Conservation (phyloP, 179 eudicot species). For the Heliamphora pulchella region DNA sequence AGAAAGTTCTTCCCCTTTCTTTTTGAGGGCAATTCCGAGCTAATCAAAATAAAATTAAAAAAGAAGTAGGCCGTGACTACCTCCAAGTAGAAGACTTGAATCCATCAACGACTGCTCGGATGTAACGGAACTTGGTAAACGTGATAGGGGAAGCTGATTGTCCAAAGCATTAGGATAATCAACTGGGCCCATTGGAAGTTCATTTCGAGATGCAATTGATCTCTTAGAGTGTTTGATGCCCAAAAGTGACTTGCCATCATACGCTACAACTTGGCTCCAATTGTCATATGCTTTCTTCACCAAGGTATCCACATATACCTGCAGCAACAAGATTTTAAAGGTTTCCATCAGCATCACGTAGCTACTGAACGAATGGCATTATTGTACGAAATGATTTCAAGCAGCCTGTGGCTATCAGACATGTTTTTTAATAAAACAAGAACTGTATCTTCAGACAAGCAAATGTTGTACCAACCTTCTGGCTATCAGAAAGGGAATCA, state of each 20-base stretch:
- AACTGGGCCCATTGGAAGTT: constrained; percentile 33
- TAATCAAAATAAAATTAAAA: too few species aligned
- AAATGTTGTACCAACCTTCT: constrained; percentile 58
- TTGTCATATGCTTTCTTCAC: constrained; percentile 95
- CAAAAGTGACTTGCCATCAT: constrained; percentile 79
- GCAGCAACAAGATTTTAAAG: constrained; percentile 15
- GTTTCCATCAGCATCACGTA: not conserved
- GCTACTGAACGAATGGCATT: not conserved
- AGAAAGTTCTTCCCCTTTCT: too few species aligned
- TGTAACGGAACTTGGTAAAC: constrained; percentile 38
- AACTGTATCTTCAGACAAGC: not conserved
- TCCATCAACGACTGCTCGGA: constrained; percentile 43
- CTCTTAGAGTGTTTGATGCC: constrained; percentile 53
- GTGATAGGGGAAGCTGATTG: constrained; percentile 42
- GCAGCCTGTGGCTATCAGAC: not conserved
- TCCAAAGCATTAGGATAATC: constrained; percentile 44
- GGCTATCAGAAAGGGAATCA: constrained; percentile 74
- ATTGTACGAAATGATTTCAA: not conserved
- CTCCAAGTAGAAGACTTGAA: constrained; percentile 42
- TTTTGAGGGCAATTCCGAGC: too few species aligned
- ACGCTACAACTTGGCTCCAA: constrained; percentile 88
- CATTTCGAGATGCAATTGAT: constrained; percentile 42
- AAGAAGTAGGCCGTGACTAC: constrained; percentile 28
- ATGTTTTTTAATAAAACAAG: not conserved
- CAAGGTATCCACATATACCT: constrained; percentile 75